phyloP scores from a whole-genome alignment of 2,329 filamentous ascomycete species.

The Colletotrichum noveboracense region DNA sequence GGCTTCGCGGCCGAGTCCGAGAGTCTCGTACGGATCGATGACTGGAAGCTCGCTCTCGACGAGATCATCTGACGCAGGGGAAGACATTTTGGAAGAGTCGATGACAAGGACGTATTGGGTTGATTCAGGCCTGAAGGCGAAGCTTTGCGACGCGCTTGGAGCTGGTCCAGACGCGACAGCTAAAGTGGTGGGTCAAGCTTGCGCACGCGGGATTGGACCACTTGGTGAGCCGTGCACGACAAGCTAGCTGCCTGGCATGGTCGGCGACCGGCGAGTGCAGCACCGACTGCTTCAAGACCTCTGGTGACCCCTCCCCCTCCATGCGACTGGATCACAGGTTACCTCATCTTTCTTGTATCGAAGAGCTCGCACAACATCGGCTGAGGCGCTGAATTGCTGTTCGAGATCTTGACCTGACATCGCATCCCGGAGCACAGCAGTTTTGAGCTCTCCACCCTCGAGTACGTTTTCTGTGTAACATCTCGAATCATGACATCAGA shows the following conservation, averaged over 20 bases:
- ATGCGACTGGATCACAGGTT: neutral
- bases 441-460: neutral
- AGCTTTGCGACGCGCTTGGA: constrained; percentile 11
- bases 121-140: neutral
- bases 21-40: constrained; percentile 80
- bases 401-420: neutral
- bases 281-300: neutral
- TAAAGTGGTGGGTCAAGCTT: constrained; percentile 12
- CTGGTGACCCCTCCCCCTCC: neutral
- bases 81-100: constrained; percentile 11
- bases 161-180: constrained; percentile 12
- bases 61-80: constrained; percentile 52
- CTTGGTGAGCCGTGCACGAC: neutral
- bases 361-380: neutral
- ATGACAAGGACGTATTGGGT: neutral
- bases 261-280: neutral
- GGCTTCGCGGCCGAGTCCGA: constrained; percentile 73
- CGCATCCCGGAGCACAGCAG: neutral
- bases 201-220: neutral
- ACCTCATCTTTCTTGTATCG: neutral
- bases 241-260: neutral
- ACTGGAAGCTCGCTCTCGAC: constrained; percentile 63
- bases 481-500: constrained; percentile 13
- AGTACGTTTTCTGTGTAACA: neutral
- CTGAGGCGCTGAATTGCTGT: neutral